Evolutionary conservation across 78 protist genomes (phyloP), one percentile per base, ranked within the genome.

Genomic region (Isochrysis galbana): DNA sequence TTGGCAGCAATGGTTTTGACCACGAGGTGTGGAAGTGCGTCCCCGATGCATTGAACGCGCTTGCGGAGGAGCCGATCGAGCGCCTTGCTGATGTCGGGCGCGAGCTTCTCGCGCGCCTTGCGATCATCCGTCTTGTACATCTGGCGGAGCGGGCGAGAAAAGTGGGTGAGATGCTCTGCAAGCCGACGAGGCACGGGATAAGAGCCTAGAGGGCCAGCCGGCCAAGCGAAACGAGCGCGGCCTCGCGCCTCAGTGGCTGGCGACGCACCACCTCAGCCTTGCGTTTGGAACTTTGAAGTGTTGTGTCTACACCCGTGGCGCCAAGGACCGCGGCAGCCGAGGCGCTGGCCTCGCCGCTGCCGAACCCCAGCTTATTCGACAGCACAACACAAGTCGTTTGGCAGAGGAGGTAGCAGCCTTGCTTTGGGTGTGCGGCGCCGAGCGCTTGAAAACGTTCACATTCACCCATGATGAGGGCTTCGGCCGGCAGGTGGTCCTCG

Each of bases 401-500:
- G 83, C 45, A 38, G 11, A 38, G 83, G 26, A 74, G 17, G 45
- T 38, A 74, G 45, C 83, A 74, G 45, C 83, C 83, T 44, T 74
- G 83, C 45, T 74, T 34, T 5, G 83, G 83, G 83, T 74, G 83
- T 22, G n/a, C n/a, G 45, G 11, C 7, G 83, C 83, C 83, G 83
- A 74, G 83, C 25, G 83, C 83, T 44, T 74, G 45, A 44, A 38
- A 38, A 44, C 83, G 83, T 44, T 34, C 45, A 44, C 21, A 11
- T 44, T 34, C 45, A 29, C 83, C 83, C 83, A 38, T 74, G 45
- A 74, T 5, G 83, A 74, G 42, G 26, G 83, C 41, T 14, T 38
- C 83, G n/a, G 42, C 29, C 45, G 45, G 83, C 83, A 74, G 83
- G 83, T 74, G 83, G 45, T 74, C 83, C 83, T 74, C 83, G 83